These are phyloP conservation scores for Lichenothelia convexa DNA, from an alignment of 495 filamentous ascomycete genomes.

Conservation along the genomic window DNA sequence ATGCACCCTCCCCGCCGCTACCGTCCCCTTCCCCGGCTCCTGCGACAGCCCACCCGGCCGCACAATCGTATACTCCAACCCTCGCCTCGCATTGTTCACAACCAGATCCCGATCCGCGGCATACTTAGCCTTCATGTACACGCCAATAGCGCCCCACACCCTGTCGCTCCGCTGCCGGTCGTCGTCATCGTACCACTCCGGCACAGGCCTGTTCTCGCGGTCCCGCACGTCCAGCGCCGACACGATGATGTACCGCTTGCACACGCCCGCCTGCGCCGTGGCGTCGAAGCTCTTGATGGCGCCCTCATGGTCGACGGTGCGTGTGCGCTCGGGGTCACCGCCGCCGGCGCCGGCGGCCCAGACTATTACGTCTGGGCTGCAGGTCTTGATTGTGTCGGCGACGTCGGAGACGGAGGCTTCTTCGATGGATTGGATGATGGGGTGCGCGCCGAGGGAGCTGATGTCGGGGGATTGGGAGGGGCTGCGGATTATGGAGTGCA, in stretches of 20 bases:
- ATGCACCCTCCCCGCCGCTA: conserved; percentile 16
- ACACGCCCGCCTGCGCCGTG: conserved; percentile 14
- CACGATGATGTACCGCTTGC: conserved; percentile 18
- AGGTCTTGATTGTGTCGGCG: conserved; percentile 9
- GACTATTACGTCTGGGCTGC: conserved; percentile 11
- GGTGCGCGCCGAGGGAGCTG: conserved; percentile 16
- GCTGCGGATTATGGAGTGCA: conserved; percentile 20
- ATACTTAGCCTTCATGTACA: conserved; percentile 18
- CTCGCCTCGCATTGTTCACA: conserved; percentile 13
- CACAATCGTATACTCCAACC: conserved; percentile 20
- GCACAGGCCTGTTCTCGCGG: conserved; percentile 12
- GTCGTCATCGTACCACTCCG: conserved; percentile 18
- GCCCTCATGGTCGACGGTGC: conserved; percentile 17
- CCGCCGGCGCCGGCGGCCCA: conserved; percentile 19
- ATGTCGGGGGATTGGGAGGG: conserved; percentile 13
- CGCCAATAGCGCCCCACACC: conserved; percentile 13
- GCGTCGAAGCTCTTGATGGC: conserved; percentile 20
- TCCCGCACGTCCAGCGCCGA: conserved; percentile 20
- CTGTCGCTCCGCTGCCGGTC: conserved; percentile 12
- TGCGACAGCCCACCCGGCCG: conserved; percentile 14
- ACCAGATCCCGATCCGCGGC: conserved; percentile 17
- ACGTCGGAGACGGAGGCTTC: conserved; percentile 14
- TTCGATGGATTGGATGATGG: conserved; percentile 21
- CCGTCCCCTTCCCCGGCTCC: conserved; percentile 11
- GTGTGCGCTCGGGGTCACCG: conserved; percentile 15